These are phyloP conservation scores for Globisporangium middletonii DNA, from an alignment of 352 stramenopile species.

Conservation along the genomic window DNA sequence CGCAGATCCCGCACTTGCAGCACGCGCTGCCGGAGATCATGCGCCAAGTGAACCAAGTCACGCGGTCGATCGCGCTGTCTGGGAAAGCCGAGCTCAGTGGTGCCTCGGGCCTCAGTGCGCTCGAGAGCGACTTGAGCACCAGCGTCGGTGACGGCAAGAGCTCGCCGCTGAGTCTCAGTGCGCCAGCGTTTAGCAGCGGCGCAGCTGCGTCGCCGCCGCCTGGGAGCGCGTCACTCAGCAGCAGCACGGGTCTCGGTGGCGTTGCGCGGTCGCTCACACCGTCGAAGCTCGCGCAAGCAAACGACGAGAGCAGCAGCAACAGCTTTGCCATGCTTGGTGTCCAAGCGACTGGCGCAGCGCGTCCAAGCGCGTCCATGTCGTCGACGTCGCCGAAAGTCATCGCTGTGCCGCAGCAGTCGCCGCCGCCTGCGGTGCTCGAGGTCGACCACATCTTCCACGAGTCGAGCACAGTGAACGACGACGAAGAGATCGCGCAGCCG, in stretches of 20 bases:
- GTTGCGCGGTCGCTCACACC: constrained; percentile 12
- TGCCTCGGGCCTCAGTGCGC: not conserved
- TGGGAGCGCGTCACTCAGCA: not conserved
- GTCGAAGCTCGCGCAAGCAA: constrained; percentile 13
- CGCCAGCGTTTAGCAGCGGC: constrained; percentile 18
- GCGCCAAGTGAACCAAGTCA: constrained; percentile 83
- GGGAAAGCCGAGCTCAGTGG: constrained; percentile 12
- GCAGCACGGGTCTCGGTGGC: constrained; percentile 2
- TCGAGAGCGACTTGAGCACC: not conserved
- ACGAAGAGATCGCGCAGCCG: constrained; percentile 57
- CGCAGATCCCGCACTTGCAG: constrained; percentile 96
- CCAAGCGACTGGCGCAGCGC: constrained; percentile 10
- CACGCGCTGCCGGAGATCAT: constrained; percentile 91
- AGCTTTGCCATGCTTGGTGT: constrained; percentile 6
- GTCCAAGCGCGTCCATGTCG: constrained; percentile 15
- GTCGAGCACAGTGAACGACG: constrained; percentile 52
- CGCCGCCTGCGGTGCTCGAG: constrained; percentile 46
- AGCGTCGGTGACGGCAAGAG: constrained; percentile 14
- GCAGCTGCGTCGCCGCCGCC: constrained; percentile 14
- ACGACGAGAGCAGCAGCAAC: constrained; percentile 6
- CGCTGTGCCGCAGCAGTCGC: constrained; percentile 31
- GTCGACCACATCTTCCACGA: constrained; percentile 85
- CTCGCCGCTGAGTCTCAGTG: constrained; percentile 16
- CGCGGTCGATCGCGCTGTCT: constrained; percentile 44
- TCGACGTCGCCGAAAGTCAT: constrained; percentile 35